phyloP scores from a whole-genome alignment of 2,329 filamentous ascomycete genomes.

The Fusarium pseudocircinatum region DNA sequence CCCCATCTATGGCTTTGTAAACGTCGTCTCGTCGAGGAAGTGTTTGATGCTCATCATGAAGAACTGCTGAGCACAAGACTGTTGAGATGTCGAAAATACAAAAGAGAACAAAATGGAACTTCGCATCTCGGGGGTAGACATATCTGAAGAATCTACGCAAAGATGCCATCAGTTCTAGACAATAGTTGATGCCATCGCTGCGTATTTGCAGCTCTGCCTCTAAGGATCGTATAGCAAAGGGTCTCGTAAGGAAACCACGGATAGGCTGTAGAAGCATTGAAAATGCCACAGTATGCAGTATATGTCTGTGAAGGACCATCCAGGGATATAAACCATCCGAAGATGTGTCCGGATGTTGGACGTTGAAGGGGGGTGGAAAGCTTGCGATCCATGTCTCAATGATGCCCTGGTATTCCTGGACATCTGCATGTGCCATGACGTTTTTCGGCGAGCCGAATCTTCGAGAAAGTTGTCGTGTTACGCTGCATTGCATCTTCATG shows the following conservation, averaged over 20 bases:
- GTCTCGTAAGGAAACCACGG: slow-evolving; percentile 56
- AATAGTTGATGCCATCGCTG: slow-evolving; percentile 54
- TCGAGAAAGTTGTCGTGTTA: slow-evolving; percentile 45
- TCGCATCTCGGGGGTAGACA: slow-evolving; percentile 56
- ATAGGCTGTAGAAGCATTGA: slow-evolving; percentile 58
- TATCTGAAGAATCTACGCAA: slow-evolving; percentile 55
- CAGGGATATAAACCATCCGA: slow-evolving; percentile 54
- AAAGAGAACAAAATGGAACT: slow-evolving; percentile 61
- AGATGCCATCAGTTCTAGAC: slow-evolving; percentile 54
- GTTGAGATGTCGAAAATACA: slow-evolving; percentile 62
- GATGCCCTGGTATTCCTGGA: slow-evolving; percentile 46
- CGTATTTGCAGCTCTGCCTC: slow-evolving; percentile 51
- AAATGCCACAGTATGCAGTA: slow-evolving; percentile 56
- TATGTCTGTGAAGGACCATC: slow-evolving; percentile 57
- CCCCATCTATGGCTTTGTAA: slow-evolving; percentile 50
- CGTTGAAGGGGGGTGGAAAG: slow-evolving; percentile 53
- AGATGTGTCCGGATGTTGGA: slow-evolving; percentile 53
- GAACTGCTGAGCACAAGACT: slow-evolving; percentile 60
- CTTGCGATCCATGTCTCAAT: slow-evolving; percentile 55
- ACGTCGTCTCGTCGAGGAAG: slow-evolving; percentile 55
- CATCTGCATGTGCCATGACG: slow-evolving; percentile 43
- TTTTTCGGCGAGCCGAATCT: slow-evolving; percentile 47
- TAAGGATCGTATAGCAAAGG: slow-evolving; percentile 41
- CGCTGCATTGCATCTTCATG: slow-evolving; percentile 50
- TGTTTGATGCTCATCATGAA: slow-evolving; percentile 57